These are phyloP conservation scores for Pyrus pyrifolia DNA, from an alignment of 306 rosid species.

Conservation along the genomic window DNA sequence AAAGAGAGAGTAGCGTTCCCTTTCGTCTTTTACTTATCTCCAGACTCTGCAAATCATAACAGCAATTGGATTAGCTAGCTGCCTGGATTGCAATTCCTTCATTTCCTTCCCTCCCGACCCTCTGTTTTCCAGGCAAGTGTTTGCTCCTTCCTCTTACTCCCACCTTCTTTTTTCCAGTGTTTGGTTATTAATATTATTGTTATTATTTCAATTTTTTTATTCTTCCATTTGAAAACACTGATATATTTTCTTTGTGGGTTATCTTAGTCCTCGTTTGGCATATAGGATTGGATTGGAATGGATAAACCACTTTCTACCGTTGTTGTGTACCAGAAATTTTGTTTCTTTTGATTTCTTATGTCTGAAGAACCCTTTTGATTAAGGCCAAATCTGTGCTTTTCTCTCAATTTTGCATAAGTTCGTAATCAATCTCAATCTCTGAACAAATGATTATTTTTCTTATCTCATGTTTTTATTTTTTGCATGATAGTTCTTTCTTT, in stretches of 20 bases:
- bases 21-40: background rate
- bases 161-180: background rate
- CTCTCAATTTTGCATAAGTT: background rate
- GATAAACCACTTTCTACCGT: too few species aligned
- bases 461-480: background rate
- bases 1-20: background rate
- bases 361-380: background rate
- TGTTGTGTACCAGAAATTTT: background rate
- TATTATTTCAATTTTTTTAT: background rate
- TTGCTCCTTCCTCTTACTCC: background rate
- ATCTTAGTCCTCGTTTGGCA: too few species aligned
- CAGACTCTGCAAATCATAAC: background rate
- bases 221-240: background rate
- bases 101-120: background rate
- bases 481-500: background rate
- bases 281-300: too few species aligned
- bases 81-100: background rate
- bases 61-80: background rate
- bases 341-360: background rate
- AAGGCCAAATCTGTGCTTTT: background rate
- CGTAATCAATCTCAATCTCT: background rate
- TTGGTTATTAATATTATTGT: background rate
- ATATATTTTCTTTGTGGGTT: background rate
- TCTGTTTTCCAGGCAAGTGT: background rate
- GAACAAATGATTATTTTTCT: background rate